phyloP scores from a whole-genome alignment of 2,329 filamentous ascomycete genomes.

The Cladobotryum protrusum region DNA sequence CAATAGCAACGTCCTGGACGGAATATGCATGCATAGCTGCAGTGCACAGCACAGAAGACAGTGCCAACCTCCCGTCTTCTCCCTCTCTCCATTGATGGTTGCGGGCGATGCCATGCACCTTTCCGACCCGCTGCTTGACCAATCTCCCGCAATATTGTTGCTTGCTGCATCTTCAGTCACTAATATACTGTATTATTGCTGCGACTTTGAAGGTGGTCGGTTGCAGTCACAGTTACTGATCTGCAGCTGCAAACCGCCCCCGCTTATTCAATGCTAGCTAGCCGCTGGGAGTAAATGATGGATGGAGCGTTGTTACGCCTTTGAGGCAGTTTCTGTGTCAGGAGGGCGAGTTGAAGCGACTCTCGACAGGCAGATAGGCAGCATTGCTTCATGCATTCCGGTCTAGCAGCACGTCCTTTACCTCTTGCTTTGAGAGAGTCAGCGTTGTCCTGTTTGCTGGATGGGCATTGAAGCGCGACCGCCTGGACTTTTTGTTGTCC shows the following conservation, averaged over 20 bases:
- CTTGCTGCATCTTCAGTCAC: too few species aligned
- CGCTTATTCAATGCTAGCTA: slow-evolving; percentile 2
- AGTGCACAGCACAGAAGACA: slow-evolving; percentile 8
- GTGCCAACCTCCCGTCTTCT: slow-evolving; percentile 1
- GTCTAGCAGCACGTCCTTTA: slow-evolving; percentile 11
- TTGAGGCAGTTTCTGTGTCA: slow-evolving; percentile 22
- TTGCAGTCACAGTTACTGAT: slow-evolving; percentile 15
- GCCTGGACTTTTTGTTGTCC: too few species aligned
- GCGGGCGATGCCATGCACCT: slow-evolving; percentile 16
- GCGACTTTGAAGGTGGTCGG: slow-evolving; percentile 4
- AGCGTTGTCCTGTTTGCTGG: too few species aligned
- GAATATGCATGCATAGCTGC: slow-evolving; percentile 14
- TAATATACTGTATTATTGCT: slow-evolving; percentile 12
- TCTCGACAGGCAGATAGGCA: slow-evolving; percentile 15
- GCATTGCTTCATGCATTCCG: slow-evolving; percentile 32
- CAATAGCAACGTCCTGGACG: slow-evolving; percentile 17
- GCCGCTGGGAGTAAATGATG: too few species aligned
- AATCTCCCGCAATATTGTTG: not conserved
- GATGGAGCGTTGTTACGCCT: slow-evolving; percentile 18
- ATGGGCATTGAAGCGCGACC: too few species aligned
- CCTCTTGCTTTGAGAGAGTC: not conserved
- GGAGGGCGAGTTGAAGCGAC: slow-evolving; percentile 12
- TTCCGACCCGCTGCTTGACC: slow-evolving; percentile 16
- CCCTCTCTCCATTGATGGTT: not conserved
- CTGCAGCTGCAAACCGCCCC: slow-evolving; percentile 14